Evolutionary conservation across 352 stramenopile genomes (phyloP).

Genomic region (Plasmopara muralis): DNA sequence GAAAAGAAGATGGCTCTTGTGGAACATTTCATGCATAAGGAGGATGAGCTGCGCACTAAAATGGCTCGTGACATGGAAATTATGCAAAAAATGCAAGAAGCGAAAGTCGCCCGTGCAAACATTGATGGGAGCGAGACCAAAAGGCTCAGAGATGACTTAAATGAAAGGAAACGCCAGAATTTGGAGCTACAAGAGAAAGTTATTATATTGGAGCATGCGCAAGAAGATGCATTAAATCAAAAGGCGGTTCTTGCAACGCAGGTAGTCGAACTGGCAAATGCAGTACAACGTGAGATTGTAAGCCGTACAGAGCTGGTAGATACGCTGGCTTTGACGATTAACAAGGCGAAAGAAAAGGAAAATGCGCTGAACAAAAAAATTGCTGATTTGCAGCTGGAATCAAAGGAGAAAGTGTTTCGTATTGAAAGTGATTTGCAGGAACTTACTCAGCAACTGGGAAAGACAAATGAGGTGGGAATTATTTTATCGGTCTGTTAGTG

Average conservation of each 20-base stretch:
- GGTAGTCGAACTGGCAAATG: conserved; percentile 43
- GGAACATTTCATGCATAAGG: conserved; percentile 59
- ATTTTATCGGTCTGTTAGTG: neutral
- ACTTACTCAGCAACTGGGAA: conserved; percentile 40
- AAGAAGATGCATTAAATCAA: conserved; percentile 26
- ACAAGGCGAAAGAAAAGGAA: conserved; percentile 47
- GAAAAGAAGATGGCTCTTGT: conserved; percentile 53
- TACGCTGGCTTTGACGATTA: conserved; percentile 57
- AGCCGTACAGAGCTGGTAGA: conserved; percentile 74
- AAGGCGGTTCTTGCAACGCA: conserved; percentile 37
- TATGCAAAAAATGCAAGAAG: conserved; percentile 63
- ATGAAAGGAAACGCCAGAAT: conserved; percentile 28
- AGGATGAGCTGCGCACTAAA: conserved; percentile 47
- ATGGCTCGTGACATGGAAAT: conserved; percentile 59
- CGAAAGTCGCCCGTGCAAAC: conserved; percentile 45
- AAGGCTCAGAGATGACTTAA: conserved; percentile 43
- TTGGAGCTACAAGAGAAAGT: conserved; percentile 33
- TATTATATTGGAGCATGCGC: conserved; percentile 45
- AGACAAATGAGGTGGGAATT: conserved; percentile 52
- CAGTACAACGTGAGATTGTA: conserved; percentile 48
- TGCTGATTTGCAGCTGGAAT: conserved; percentile 38
- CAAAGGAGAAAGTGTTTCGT: conserved; percentile 60
- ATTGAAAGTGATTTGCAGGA: conserved; percentile 57
- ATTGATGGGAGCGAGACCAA: conserved; percentile 60
- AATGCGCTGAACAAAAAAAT: conserved; percentile 34